Percentiles rank a stretch among this genome's conserved stretches.
Conservation (phyloP, 2,329 filamentous ascomycete species). For the Penicillium sp. region DNA sequence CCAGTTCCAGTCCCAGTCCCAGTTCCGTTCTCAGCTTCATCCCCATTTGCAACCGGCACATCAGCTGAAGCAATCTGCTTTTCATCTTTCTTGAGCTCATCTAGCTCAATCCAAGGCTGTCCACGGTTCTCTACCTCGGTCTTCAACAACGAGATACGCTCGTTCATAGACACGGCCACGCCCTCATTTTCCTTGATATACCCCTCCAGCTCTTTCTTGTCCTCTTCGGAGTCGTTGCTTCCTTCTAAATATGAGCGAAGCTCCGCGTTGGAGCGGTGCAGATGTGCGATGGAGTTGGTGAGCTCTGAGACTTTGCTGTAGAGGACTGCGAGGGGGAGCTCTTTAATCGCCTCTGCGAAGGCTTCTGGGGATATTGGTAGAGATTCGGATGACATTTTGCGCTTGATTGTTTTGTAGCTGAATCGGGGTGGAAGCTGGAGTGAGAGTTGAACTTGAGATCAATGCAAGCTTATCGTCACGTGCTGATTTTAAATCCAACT, state of each 20-base stretch:
- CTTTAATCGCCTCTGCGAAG: slow-evolving; percentile 55
- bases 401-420: not conserved
- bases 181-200: slow-evolving; percentile 55
- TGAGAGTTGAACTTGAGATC: not conserved
- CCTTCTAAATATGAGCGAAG: slow-evolving; percentile 51
- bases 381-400: slow-evolving; percentile 49
- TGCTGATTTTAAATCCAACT: slow-evolving; percentile 11
- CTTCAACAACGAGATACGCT: slow-evolving; percentile 53
- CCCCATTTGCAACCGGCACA: slow-evolving; percentile 23
- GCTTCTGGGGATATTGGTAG: slow-evolving; percentile 49
- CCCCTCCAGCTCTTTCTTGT: slow-evolving; percentile 33
- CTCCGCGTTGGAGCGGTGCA: slow-evolving; percentile 55
- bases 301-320: slow-evolving; percentile 61
- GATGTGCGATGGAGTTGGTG: slow-evolving; percentile 57
- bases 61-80: slow-evolving; percentile 22
- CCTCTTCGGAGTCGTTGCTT: slow-evolving; percentile 50
- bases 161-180: slow-evolving; percentile 55
- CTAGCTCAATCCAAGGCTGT: slow-evolving; percentile 48
- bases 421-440: not conserved
- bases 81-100: slow-evolving; percentile 21
- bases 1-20: slow-evolving; percentile 1
- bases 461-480: slow-evolving; percentile 19
- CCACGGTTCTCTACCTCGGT: slow-evolving; percentile 53
- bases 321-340: slow-evolving; percentile 56
- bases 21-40: not conserved